Percentiles rank a stretch among this genome's conserved stretches.
These are phyloP conservation scores for Micromonas pusilla DNA, from an alignment of 139 green algal species.

Conservation along the genomic window DNA sequence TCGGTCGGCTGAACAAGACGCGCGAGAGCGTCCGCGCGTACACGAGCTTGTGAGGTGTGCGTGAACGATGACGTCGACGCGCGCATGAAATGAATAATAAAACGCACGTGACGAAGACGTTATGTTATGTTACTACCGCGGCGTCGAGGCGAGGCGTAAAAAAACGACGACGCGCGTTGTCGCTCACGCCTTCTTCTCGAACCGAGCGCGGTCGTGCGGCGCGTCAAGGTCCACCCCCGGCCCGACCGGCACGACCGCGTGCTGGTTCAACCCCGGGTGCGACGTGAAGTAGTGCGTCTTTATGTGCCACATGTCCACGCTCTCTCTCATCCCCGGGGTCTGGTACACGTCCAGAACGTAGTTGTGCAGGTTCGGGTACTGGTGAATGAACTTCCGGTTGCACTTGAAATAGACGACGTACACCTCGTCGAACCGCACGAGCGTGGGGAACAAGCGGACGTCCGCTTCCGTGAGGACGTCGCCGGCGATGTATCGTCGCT, in stretches of 20 bases:
- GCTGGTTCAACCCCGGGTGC: constrained; percentile 41
- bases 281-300: constrained; percentile 55
- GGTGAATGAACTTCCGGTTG: constrained; percentile 66
- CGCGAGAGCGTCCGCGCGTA: not conserved
- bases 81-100: too few species aligned
- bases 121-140: too few species aligned
- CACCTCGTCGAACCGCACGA: constrained; percentile 73
- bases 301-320: constrained; percentile 84
- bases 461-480: constrained; percentile 87
- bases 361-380: constrained; percentile 69
- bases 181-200: too few species aligned
- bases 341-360: constrained; percentile 74
- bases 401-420: constrained; percentile 94
- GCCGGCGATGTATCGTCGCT: constrained; percentile 74
- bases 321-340: constrained; percentile 52
- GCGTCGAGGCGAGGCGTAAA: too few species aligned
- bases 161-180: too few species aligned
- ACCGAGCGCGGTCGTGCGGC: constrained; percentile 24
- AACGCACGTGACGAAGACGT: too few species aligned
- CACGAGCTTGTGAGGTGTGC: too few species aligned
- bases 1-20: not conserved
- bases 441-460: constrained; percentile 80
- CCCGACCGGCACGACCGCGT: constrained; percentile 38
- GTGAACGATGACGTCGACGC: too few species aligned
- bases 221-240: constrained; percentile 28